These are phyloP conservation scores for Psilocybe mexicana DNA, from an alignment of 1,284 basidiomycete genomes.

Conservation along the genomic window DNA sequence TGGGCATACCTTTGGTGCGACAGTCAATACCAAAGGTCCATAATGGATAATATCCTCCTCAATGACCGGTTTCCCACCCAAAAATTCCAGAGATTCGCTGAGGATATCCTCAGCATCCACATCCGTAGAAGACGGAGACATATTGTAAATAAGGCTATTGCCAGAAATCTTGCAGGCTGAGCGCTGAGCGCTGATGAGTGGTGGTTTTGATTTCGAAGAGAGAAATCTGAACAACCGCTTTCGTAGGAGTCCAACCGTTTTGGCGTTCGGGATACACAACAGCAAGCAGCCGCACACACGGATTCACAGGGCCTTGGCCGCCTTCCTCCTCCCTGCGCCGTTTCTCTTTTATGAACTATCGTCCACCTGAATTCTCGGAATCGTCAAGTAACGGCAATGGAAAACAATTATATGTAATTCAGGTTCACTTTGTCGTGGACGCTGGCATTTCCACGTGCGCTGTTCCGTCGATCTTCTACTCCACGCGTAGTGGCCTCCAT, in stretches of 20 bases:
- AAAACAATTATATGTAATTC: not conserved
- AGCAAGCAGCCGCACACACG: no score
- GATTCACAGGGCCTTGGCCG: no score
- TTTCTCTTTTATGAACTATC: no score
- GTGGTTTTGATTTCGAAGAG: no score
- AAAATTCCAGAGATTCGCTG: constrained; percentile 17
- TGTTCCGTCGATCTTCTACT: not conserved
- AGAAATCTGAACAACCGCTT: no score
- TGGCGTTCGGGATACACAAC: no score
- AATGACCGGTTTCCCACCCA: constrained; percentile 18
- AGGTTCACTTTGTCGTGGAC: not conserved
- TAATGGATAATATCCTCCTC: constrained; percentile 16
- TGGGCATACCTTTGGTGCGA: constrained; percentile 16
- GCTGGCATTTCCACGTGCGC: not conserved
- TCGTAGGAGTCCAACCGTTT: no score
- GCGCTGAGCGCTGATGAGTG: no score
- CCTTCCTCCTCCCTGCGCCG: no score
- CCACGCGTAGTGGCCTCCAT: not conserved
- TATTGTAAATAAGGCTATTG: not conserved
- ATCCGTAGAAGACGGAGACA: not conserved
- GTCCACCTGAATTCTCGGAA: no score
- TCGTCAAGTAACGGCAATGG: no score
- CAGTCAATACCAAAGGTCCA: constrained; percentile 17
- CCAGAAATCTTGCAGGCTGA: no score
- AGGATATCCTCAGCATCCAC: constrained; percentile 18